These are phyloP conservation scores for Monilinia fructicola DNA, from an alignment of 2,329 filamentous ascomycete genomes.

Conservation along the genomic window DNA sequence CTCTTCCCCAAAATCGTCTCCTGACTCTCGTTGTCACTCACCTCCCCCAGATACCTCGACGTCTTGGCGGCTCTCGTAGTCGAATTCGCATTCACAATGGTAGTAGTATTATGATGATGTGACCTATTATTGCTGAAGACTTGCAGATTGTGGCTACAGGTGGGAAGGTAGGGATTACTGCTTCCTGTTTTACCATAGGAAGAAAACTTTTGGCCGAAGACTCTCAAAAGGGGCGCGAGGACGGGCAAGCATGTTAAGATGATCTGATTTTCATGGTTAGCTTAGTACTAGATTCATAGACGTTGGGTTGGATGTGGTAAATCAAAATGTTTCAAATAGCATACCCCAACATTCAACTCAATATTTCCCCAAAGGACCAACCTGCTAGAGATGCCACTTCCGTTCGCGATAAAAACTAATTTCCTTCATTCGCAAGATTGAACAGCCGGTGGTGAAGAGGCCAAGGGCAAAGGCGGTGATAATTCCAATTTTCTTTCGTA, in stretches of 20 bases:
- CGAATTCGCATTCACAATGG: background rate
- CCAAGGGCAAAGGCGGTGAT: conserved; percentile 28
- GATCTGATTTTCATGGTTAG: conserved; percentile 23
- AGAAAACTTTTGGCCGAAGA: conserved; percentile 6
- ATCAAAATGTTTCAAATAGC: background rate
- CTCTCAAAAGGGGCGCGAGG: conserved; percentile 26
- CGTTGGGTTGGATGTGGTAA: background rate
- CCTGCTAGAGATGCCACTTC: conserved; percentile 12
- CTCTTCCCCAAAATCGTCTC: conserved; percentile 4
- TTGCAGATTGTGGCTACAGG: conserved; percentile 9
- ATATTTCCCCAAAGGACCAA: conserved; percentile 20
- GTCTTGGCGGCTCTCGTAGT: background rate
- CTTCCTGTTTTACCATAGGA: background rate
- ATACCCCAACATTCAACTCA: conserved; percentile 17
- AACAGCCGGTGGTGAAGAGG: conserved; percentile 25
- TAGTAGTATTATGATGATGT: background rate
- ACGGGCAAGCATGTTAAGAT: conserved; percentile 28
- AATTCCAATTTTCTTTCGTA: conserved; percentile 25
- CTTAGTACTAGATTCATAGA: background rate
- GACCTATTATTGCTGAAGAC: conserved; percentile 1
- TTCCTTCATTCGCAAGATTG: conserved; percentile 17
- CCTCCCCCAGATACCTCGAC: background rate
- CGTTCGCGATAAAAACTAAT: conserved; percentile 40
- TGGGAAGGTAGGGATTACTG: background rate
- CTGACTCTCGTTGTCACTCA: conserved; percentile 16